Conservation (phyloP, 208 protist species). For the Crithidia bombi region DNA sequence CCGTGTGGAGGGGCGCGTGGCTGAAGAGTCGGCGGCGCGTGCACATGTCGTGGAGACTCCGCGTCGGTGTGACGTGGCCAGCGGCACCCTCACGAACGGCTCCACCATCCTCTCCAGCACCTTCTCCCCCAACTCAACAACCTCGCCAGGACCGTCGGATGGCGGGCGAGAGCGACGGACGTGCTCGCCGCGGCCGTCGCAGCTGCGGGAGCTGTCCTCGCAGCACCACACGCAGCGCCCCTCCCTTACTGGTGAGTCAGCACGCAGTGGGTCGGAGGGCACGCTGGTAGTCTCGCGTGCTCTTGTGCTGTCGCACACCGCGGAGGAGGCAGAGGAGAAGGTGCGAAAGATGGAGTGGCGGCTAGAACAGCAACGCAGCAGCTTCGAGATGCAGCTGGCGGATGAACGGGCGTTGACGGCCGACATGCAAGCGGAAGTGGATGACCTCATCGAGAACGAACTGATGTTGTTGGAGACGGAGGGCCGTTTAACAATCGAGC, state of each 20-base stretch:
- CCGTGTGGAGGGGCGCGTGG: neutral
- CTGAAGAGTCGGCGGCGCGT: neutral
- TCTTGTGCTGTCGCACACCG: conserved; percentile 1
- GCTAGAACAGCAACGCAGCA: conserved; percentile 29
- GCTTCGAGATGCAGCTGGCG: conserved; percentile 34
- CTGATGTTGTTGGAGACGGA: conserved; percentile 52
- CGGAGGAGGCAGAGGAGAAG: conserved; percentile 11
- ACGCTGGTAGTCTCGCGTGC: neutral
- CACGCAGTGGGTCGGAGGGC: conserved; percentile 7
- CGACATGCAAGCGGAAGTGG: conserved; percentile 78
- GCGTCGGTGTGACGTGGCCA: conserved; percentile 6
- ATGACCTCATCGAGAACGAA: conserved; percentile 64
- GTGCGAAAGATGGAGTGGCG: conserved; percentile 19
- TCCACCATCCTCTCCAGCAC: conserved; percentile 21
- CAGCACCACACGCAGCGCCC: conserved; percentile 16
- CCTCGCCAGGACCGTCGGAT: conserved; percentile 22
- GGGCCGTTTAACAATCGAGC: conserved; percentile 35
- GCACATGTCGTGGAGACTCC: neutral
- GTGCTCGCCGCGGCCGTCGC: conserved; percentile 28
- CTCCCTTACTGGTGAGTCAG: neutral
- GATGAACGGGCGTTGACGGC: conserved; percentile 52
- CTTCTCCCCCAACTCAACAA: conserved; percentile 7
- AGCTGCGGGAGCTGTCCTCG: conserved; percentile 13
- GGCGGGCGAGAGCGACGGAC: conserved; percentile 9
- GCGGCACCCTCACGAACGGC: neutral